Percentiles rank a stretch among this genome's conserved stretches.
Evolutionary conservation across 1,284 basidiomycete species (phyloP).

Genomic region (Mycosarcoma mackinlayi): DNA sequence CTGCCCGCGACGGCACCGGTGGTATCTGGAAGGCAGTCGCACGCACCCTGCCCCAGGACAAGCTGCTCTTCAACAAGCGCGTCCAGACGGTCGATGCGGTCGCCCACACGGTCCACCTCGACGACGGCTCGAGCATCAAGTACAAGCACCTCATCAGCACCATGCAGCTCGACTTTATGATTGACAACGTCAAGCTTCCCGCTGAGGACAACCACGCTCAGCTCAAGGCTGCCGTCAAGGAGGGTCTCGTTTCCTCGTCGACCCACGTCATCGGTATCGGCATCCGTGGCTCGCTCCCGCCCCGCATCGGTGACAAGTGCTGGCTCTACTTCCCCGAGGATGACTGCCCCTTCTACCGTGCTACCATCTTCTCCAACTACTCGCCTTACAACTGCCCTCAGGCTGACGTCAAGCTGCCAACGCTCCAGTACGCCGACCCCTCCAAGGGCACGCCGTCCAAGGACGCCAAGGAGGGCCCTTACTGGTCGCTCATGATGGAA

Average conservation of each 20-base stretch:
- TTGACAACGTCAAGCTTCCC: conserved; percentile 69
- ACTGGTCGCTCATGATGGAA: conserved; percentile 71
- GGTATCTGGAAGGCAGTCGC: conserved; percentile 73
- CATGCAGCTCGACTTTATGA: conserved; percentile 70
- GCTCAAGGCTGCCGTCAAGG: conserved; percentile 68
- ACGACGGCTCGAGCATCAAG: conserved; percentile 69
- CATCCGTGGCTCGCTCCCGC: conserved; percentile 71
- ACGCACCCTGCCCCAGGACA: conserved; percentile 69
- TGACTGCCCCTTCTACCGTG: conserved; percentile 73
- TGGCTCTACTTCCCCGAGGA: conserved; percentile 71
- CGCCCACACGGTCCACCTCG: conserved; percentile 69
- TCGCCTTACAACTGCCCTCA: conserved; percentile 72
- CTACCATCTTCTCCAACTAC: conserved; percentile 73
- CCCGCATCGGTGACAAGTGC: conserved; percentile 73
- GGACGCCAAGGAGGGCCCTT: conserved; percentile 70
- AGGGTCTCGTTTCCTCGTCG: conserved; percentile 70
- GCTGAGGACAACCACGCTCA: conserved; percentile 68
- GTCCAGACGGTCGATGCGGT: conserved; percentile 70
- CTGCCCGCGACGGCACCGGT: conserved; percentile 72
- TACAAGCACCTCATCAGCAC: conserved; percentile 72
- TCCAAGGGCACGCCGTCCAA: conserved; percentile 67
- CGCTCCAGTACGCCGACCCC: conserved; percentile 71
- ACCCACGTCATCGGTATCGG: conserved; percentile 73
- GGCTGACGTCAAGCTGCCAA: conserved; percentile 69
- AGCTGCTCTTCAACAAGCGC: conserved; percentile 69